A percentile compares a stretch with the other conserved stretches of the same genome.
These are phyloP conservation scores for Corymbia calophylla DNA, from an alignment of 441 rosid species.

Conservation along the genomic window DNA sequence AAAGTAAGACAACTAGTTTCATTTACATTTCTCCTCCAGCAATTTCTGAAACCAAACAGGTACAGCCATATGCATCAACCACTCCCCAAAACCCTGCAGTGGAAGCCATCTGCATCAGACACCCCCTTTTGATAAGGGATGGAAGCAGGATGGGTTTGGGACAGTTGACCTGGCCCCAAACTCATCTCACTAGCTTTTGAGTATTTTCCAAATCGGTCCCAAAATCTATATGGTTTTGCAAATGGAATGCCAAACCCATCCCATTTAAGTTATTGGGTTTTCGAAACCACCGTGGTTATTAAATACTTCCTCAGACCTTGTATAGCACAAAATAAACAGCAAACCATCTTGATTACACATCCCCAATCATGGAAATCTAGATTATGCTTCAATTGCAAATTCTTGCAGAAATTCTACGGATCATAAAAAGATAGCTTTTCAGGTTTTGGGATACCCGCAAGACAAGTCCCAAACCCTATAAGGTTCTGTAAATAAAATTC, in stretches of 20 bases:
- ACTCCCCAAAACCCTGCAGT: neutral
- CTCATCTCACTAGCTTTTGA: neutral
- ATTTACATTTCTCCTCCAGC: neutral
- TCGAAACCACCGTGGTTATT: neutral
- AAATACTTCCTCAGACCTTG: neutral
- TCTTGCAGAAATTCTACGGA: neutral
- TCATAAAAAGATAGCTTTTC: neutral
- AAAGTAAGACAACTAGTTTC: neutral
- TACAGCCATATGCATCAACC: neutral
- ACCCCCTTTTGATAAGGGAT: neutral
- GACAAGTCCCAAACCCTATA: neutral
- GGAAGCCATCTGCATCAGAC: neutral
- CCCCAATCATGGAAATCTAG: neutral
- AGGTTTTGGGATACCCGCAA: neutral
- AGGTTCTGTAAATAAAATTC: neutral
- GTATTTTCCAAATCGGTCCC: neutral
- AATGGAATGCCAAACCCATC: neutral
- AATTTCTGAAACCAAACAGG: neutral
- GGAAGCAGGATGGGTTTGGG: neutral
- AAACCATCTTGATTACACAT: neutral
- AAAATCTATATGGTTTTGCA: neutral
- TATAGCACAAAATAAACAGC: neutral
- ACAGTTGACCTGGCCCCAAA: neutral
- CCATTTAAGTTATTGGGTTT: neutral
- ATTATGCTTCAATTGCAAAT: neutral